Percentiles rank a stretch among this genome's conserved stretches.
These are phyloP conservation scores for Combretum micranthum DNA, from an alignment of 345 rosid genomes.

Conservation along the genomic window DNA sequence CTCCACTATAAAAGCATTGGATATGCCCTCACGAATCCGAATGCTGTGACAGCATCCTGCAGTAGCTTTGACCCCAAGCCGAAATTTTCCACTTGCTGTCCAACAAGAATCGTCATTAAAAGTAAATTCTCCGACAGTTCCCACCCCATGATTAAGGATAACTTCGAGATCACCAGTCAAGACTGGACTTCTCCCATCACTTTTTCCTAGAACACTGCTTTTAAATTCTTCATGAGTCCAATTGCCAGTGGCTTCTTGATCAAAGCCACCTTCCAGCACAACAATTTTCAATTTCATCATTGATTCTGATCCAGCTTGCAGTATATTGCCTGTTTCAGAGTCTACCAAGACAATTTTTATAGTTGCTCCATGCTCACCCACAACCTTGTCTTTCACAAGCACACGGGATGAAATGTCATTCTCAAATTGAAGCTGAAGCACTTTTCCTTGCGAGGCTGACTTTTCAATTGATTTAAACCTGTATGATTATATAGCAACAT, in stretches of 20 bases:
- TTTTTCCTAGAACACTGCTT: too few relatives aligned
- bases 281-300: not conserved
- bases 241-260: not conserved
- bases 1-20: conserved; percentile 6
- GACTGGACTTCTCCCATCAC: not conserved
- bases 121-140: not conserved
- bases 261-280: not conserved
- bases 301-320: not conserved
- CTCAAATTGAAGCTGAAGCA: not conserved
- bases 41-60: not conserved
- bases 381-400: not conserved
- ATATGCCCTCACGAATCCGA: conserved; percentile 4
- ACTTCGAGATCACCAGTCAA: not conserved
- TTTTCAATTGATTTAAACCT: not conserved
- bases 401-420: not conserved
- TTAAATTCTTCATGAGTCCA: conserved; percentile 1
- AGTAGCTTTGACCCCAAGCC: conserved; percentile 5
- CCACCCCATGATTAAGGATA: not conserved
- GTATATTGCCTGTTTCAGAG: not conserved
- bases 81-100: conserved; percentile 1
- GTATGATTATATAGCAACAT: too few relatives aligned
- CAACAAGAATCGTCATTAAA: not conserved
- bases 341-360: conserved; percentile 3
- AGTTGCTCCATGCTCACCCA: not conserved
- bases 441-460: not conserved